Evolutionary conservation across 2,329 filamentous ascomycete genomes (phyloP).

Genomic region (Aspergillus versicolor): DNA sequence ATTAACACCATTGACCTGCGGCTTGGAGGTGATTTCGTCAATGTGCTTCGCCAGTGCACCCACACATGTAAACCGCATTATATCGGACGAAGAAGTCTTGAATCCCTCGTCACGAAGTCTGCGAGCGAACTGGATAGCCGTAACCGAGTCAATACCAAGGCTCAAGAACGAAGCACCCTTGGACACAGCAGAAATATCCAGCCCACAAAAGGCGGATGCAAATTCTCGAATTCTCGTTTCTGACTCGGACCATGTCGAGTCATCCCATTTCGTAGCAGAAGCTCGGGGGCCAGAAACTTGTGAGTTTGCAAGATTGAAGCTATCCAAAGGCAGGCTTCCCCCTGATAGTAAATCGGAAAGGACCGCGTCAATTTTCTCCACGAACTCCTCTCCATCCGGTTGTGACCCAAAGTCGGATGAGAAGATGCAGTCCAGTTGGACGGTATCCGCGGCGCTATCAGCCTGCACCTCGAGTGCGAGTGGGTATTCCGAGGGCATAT

Average conservation of each 20-base stretch:
- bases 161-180: conserved; percentile 34
- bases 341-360: conserved; percentile 26
- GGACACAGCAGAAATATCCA: conserved; percentile 23
- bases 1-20: conserved; percentile 11
- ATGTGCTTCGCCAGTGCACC: conserved; percentile 25
- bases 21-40: conserved; percentile 7
- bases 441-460: conserved; percentile 18
- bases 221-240: conserved; percentile 25
- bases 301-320: conserved; percentile 21
- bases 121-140: conserved; percentile 33
- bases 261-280: conserved; percentile 18
- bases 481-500: conserved; percentile 37
- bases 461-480: conserved; percentile 37
- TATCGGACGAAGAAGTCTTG: conserved; percentile 33
- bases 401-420: conserved; percentile 26
- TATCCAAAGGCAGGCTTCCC: conserved; percentile 23
- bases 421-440: conserved; percentile 27
- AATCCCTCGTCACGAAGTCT: conserved; percentile 28
- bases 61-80: conserved; percentile 35
- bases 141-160: conserved; percentile 34
- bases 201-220: conserved; percentile 23
- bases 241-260: conserved; percentile 20
- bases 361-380: conserved; percentile 35
- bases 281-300: not conserved
- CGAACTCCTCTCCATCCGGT: conserved; percentile 23